phyloP scores from a whole-genome alignment of 441 rosid genomes.

The Macaranga tanarius region DNA sequence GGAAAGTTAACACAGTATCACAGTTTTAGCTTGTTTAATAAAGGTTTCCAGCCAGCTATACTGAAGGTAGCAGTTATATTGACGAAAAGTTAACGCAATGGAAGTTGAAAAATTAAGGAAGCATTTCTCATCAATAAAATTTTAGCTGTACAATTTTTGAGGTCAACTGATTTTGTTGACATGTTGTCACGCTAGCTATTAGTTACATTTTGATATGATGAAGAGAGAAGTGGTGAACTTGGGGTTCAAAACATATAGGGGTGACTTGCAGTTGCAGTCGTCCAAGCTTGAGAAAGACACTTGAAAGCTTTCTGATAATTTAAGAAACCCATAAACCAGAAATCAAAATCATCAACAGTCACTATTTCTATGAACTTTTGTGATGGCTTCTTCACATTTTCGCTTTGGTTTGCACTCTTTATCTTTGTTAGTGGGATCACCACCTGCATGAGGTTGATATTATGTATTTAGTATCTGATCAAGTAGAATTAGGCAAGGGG shows the following conservation, averaged over 20 bases:
- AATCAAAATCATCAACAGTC: constrained; percentile 59
- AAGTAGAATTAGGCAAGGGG: not conserved
- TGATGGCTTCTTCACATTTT: constrained; percentile 54
- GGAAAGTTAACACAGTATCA: too few relatives aligned
- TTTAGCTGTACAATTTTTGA: constrained; percentile 13
- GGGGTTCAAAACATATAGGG: not conserved
- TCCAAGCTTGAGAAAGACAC: constrained; percentile 33
- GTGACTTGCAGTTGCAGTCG: not conserved
- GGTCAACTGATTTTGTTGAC: constrained; percentile 27
- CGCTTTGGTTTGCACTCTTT: constrained; percentile 43
- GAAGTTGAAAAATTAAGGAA: not conserved
- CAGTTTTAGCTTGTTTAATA: not conserved
- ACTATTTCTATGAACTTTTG: constrained; percentile 63
- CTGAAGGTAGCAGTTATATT: too few relatives aligned
- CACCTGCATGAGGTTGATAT: constrained; percentile 32
- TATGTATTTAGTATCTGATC: not conserved
- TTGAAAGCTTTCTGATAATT: constrained; percentile 56
- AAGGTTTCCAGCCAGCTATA: not conserved
- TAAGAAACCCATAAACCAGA: constrained; percentile 87
- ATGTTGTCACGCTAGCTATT: not conserved
- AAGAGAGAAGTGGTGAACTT: constrained; percentile 4
- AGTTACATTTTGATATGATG: constrained; percentile 16
- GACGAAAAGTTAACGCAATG: too few relatives aligned
- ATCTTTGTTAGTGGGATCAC: constrained; percentile 54
- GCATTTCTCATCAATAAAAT: constrained; percentile 15